Evolutionary conservation across 2,329 filamentous ascomycete species (phyloP), one percentile per base, ranked within the genome.

Genomic region (Aaosphaeria arxii): DNA sequence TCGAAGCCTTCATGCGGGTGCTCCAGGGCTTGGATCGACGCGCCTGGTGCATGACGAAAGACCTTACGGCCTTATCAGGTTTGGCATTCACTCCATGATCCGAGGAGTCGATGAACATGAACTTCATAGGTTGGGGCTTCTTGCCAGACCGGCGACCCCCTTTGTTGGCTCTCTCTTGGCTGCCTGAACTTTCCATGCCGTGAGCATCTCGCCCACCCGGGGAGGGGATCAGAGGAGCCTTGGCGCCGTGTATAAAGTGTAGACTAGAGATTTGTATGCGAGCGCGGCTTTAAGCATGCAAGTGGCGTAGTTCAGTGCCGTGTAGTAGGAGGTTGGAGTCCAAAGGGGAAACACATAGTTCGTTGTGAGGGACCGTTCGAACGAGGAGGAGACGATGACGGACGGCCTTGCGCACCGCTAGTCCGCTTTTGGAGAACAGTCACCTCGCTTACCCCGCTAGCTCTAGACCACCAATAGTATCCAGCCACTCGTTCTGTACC

Each of bases 11-110:
- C 44, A 61, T 35, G 53, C 55, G 57, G 33, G 63, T 66, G 45
- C 61, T 65, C 66, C 66, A 69, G 4, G 57, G 52, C 50, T 63
- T 62, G 44, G 61, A 56, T 42, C 59, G 57, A 17, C 66, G 55
- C 11, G 63, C 66, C 32, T 60, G 58, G 40, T 67, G 65, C 66
- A 69, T 69, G 4, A 69, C 64, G 58, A 68, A 68, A n/a, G 63
- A 66, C 40, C 66, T 47, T 9, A 68, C 63, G 6, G 55, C 54
- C 46, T 60, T 63, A 40, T 66, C 55, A 11, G 63, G 64, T 43
- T 68, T 68, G 13, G 61, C 56, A 33, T 63, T 64, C 11, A 57
- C 48, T 7, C 62, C 64, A 35, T 61, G 53, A 42, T 55, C 54
- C 40, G 56, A 59, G 17, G 65, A 62, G 43, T 69, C 64, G 35